Conservation (phyloP, 768 basidiomycete genomes). For the Mycena rebaudengoi region DNA sequence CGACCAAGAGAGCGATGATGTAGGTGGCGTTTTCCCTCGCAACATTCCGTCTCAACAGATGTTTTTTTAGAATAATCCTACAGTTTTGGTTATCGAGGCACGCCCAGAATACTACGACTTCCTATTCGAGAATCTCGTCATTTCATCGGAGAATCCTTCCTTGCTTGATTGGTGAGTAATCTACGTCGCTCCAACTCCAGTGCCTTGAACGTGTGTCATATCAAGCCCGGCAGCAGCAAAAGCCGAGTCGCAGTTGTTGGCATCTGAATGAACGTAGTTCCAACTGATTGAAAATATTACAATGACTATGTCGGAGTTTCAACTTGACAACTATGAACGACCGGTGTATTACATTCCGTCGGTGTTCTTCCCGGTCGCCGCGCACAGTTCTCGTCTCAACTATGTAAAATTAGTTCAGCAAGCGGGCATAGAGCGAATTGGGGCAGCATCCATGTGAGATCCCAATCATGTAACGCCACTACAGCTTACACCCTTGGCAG, state of each 20-base stretch:
- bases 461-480: too few species aligned
- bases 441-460: too few species aligned
- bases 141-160: slow-evolving; percentile 8
- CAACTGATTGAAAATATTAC: too few species aligned
- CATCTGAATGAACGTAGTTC: neutral
- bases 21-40: neutral
- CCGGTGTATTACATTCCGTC: too few species aligned
- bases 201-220: neutral
- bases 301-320: too few species aligned
- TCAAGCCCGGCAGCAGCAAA: neutral
- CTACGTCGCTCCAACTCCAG: neutral
- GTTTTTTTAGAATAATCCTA: neutral
- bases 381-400: too few species aligned
- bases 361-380: too few species aligned
- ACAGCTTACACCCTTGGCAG: too few species aligned
- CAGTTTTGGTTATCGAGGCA: neutral
- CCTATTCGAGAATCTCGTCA: slow-evolving; percentile 2
- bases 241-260: neutral
- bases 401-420: too few species aligned
- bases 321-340: too few species aligned
- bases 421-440: too few species aligned
- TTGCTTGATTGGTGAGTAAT: slow-evolving; percentile 4
- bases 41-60: neutral
- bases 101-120: neutral
- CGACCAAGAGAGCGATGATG: neutral